Percentiles rank a stretch among this genome's conserved stretches.
phyloP scores from a whole-genome alignment of 768 basidiomycete species.

The Paxillus rubicundulus region DNA sequence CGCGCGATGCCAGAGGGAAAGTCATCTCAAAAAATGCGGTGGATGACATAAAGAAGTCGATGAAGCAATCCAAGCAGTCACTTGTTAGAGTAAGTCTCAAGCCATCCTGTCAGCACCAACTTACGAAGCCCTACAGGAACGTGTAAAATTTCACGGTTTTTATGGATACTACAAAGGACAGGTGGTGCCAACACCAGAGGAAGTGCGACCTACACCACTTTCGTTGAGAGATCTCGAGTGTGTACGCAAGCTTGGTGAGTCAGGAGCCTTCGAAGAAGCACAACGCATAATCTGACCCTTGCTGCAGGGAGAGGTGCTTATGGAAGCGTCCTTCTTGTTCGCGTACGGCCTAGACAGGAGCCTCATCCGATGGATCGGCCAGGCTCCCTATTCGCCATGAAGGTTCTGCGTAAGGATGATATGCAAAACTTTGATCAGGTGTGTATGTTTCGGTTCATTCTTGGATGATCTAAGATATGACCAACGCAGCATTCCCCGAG shows the following conservation, averaged over 20 bases:
- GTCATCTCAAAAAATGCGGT: slow-evolving; percentile 5
- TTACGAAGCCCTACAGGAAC: slow-evolving; percentile 15
- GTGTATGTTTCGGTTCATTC: slow-evolving; percentile 7
- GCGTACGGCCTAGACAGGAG: slow-evolving; percentile 28
- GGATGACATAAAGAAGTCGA: slow-evolving; percentile 5
- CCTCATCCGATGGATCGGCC: slow-evolving; percentile 33
- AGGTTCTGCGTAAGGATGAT: slow-evolving; percentile 38
- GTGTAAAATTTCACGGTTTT: slow-evolving; percentile 9
- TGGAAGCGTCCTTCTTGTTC: slow-evolving; percentile 44
- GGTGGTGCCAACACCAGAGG: slow-evolving; percentile 24
- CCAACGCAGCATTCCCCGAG: slow-evolving; percentile 21
- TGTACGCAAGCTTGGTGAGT: slow-evolving; percentile 38
- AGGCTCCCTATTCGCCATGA: slow-evolving; percentile 46
- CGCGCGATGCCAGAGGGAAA: slow-evolving; percentile 8
- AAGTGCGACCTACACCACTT: slow-evolving; percentile 38
- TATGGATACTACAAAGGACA: slow-evolving; percentile 10
- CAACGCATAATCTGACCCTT: slow-evolving; percentile 1
- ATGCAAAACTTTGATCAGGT: slow-evolving; percentile 34
- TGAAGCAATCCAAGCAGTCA: slow-evolving; percentile 7
- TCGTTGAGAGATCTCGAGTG: slow-evolving; percentile 42
- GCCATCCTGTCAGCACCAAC: neutral
- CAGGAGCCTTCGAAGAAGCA: neutral
- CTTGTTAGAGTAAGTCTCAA: neutral
- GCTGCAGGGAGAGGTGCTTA: slow-evolving; percentile 40
- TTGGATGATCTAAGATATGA: neutral